Evolutionary conservation across 164 flowering plant genomes (phyloP).

Genomic region (Dillenia suffruticosa): DNA sequence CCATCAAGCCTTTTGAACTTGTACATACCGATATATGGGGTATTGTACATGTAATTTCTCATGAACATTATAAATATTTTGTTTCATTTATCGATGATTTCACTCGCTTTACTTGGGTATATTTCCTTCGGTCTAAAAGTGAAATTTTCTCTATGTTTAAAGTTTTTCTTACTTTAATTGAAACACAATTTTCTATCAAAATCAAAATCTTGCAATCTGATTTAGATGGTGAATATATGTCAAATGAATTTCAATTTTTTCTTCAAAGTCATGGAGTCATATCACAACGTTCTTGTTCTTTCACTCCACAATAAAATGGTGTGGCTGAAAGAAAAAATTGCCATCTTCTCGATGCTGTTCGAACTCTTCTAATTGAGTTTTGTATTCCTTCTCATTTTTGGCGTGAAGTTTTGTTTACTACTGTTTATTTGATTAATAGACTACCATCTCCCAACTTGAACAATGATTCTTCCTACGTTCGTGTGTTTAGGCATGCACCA

Average conservation of each 20-base stretch:
- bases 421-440: too few species aligned
- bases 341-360: too few species aligned
- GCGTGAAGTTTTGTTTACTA: too few species aligned
- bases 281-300: constrained; percentile 1
- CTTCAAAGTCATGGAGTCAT: not conserved
- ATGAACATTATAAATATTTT: not conserved
- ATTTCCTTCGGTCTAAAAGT: not conserved
- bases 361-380: too few species aligned
- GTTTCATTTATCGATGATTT: constrained; percentile 6
- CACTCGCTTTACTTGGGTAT: constrained; percentile 1
- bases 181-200: not conserved
- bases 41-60: not conserved
- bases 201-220: not conserved
- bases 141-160: not conserved
- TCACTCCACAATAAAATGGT: constrained; percentile 1
- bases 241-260: not conserved
- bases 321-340: not conserved
- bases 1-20: not conserved
- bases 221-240: constrained; percentile 1
- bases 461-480: too few species aligned
- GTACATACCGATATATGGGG: constrained; percentile 5
- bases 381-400: too few species aligned
- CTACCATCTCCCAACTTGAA: too few species aligned
- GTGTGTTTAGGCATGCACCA: too few species aligned
- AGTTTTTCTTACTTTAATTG: not conserved